These are phyloP conservation scores for Solioccasus polychromus DNA, from an alignment of 768 basidiomycete genomes.

Conservation along the genomic window DNA sequence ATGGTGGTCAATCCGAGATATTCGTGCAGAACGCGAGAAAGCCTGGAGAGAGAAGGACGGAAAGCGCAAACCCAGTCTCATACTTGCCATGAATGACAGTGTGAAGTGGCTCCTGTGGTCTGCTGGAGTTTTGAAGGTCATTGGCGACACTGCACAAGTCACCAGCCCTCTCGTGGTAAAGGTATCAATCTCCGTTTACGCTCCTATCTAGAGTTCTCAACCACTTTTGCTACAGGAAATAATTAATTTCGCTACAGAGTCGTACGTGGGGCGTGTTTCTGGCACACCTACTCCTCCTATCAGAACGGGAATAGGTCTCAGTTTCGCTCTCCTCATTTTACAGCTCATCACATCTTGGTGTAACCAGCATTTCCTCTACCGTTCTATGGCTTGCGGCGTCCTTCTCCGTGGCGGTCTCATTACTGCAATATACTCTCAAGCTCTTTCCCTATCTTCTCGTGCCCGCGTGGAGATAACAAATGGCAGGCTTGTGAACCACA, in stretches of 20 bases:
- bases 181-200: slow-evolving; percentile 36
- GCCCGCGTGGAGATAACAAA: slow-evolving; percentile 79
- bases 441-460: slow-evolving; percentile 72
- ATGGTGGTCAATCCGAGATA: slow-evolving; percentile 57
- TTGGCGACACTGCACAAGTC: slow-evolving; percentile 71
- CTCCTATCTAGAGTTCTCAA: background rate
- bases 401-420: slow-evolving; percentile 83
- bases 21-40: slow-evolving; percentile 53
- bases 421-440: slow-evolving; percentile 78
- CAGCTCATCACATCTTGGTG: slow-evolving; percentile 66
- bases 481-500: slow-evolving; percentile 90
- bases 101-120: slow-evolving; percentile 80
- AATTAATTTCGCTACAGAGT: slow-evolving; percentile 65
- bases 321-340: slow-evolving; percentile 65
- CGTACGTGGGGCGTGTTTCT: slow-evolving; percentile 47
- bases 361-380: slow-evolving; percentile 83
- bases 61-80: slow-evolving; percentile 58
- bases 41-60: slow-evolving; percentile 65
- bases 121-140: slow-evolving; percentile 52
- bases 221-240: slow-evolving; percentile 49
- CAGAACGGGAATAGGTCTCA: slow-evolving; percentile 69
- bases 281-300: slow-evolving; percentile 40
- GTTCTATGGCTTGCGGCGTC: slow-evolving; percentile 70
- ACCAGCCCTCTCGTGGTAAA: slow-evolving; percentile 78
- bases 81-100: slow-evolving; percentile 72